Percentiles rank a stretch among this genome's conserved stretches.
phyloP scores from a whole-genome alignment of 1,284 basidiomycete species.

The Volvariella surrecta region DNA sequence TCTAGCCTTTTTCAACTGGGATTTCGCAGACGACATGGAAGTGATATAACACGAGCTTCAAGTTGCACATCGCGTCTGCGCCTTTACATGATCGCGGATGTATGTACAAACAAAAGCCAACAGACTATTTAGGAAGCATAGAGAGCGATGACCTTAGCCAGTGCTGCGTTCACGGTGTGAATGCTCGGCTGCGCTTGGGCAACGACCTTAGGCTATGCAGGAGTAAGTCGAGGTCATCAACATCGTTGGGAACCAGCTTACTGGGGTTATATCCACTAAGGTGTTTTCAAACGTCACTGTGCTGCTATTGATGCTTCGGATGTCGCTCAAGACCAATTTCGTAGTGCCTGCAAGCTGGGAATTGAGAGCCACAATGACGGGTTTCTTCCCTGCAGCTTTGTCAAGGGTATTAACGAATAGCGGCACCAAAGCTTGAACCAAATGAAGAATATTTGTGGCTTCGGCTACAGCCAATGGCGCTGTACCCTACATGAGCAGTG shows the following conservation, averaged over 20 bases:
- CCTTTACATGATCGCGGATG: too few species aligned
- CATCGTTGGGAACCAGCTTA: not conserved
- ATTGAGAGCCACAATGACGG: not conserved
- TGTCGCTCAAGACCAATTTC: not conserved
- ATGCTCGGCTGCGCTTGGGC: not conserved
- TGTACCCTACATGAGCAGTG: not conserved
- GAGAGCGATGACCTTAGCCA: not conserved
- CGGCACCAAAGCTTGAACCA: not conserved
- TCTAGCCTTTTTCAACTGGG: conserved; percentile 76
- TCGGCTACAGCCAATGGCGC: not conserved
- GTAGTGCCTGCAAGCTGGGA: not conserved
- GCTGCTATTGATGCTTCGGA: not conserved
- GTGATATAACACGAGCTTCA: not conserved
- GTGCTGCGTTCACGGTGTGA: not conserved
- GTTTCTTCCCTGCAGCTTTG: not conserved
- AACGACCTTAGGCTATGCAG: not conserved
- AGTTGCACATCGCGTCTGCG: too few species aligned
- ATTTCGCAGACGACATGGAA: conserved; percentile 45
- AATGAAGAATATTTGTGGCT: not conserved
- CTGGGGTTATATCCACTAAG: not conserved
- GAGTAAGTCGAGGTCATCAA: not conserved
- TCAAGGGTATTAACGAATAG: not conserved
- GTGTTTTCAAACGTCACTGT: not conserved
- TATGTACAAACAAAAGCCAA: too few species aligned
- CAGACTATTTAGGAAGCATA: not conserved